Evolutionary conservation across 495 filamentous ascomycete genomes (phyloP).

Genomic region (Amniculicola lignicola): DNA sequence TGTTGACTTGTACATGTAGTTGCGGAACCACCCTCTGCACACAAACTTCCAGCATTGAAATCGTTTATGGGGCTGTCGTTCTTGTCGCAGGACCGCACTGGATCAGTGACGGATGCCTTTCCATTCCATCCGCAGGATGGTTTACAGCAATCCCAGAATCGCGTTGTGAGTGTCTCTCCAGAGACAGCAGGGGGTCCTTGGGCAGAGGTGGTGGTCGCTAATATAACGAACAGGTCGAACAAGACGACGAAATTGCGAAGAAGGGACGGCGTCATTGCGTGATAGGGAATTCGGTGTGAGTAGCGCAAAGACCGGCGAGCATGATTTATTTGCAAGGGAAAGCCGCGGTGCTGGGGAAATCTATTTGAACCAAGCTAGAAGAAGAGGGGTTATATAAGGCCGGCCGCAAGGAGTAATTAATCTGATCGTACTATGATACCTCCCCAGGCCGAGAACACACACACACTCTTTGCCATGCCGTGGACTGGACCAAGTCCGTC

Average conservation of each 20-base stretch:
- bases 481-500: conserved; percentile 22
- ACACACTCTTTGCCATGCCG: conserved; percentile 14
- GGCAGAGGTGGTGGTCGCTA: conserved; percentile 16
- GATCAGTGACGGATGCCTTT: conserved; percentile 50
- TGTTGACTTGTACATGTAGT: conserved; percentile 60
- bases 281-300: conserved; percentile 27
- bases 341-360: conserved; percentile 27
- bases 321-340: conserved; percentile 30
- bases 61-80: conserved; percentile 50
- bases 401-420: conserved; percentile 33
- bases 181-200: too few relatives aligned
- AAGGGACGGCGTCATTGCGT: conserved; percentile 31
- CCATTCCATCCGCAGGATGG: conserved; percentile 61
- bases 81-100: conserved; percentile 55
- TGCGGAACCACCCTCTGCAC: conserved; percentile 54
- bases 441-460: conserved; percentile 23
- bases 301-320: conserved; percentile 25
- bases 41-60: conserved; percentile 37
- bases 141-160: conserved; percentile 72
- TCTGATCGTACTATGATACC: conserved; percentile 23
- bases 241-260: conserved; percentile 53
- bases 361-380: conserved; percentile 32
- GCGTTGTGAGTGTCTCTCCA: conserved; percentile 49
- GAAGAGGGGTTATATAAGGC: conserved; percentile 29
- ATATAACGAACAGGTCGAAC: conserved; percentile 50